Base-by-base conservation (phyloP, 129 eudicot species). In the Ambrosia artemisiifolia region DNA sequence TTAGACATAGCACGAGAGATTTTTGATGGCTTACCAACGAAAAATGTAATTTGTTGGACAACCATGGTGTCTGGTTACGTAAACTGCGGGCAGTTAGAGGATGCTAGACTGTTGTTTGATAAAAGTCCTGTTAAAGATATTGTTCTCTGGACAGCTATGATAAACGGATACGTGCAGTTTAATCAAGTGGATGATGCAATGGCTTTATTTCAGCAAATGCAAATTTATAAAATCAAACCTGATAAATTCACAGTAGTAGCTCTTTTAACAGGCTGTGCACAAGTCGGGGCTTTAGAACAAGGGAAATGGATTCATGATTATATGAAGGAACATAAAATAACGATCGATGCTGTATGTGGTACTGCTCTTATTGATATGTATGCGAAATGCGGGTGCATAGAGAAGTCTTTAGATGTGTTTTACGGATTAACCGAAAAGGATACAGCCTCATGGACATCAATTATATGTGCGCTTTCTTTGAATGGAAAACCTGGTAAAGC, bases 341-440 rank as follows among this genome's bases (percentile, higher is more conserved):
- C 4, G 12, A 63, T 88, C 17, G 87, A 85, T 73, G 81, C 88
- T 30, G 81, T 88, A 69, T 81, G 84, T 18, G 88, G 95, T 49
- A 88, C 95, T 47, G 95, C 91, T 16, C 88, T 88, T 47, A 85
- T 88, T 40, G 91, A 88, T 20, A 88, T 88, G 95, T 88, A 88
- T 38, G 83, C 91, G 36, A 88, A 88, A 70, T 88, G 95, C 17
- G 95, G 95, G 55, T 76, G 54, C 68, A 73, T 85, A 69, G 85
- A 81, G 17, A 88, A 88, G 66, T 83, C 91, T 47, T 55, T 88
- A 17, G 80, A 88, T 12, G 83, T 88, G 7, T 88, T 88, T 63
- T 14, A 72, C 14, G 18, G 48, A 2, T 49, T 88, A 70, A 73
- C 73, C 10, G 85, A 76, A 24, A 88, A 84, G 51, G 96, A 88